Conservation (phyloP, 306 rosid species). For the Quercus aquifolioides region DNA sequence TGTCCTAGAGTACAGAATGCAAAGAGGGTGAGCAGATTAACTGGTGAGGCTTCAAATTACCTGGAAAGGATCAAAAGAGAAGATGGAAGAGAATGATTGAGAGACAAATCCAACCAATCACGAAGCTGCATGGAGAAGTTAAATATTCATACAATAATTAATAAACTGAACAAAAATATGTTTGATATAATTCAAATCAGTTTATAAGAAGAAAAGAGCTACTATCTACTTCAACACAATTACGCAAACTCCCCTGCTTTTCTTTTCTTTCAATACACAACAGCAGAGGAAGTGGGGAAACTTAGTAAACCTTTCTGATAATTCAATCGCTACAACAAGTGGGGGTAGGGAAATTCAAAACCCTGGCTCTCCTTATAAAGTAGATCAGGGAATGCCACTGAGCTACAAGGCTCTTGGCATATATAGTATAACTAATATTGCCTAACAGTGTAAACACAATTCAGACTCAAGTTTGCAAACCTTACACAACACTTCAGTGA, state of each 20-base stretch:
- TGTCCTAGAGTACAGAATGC: conserved; percentile 16
- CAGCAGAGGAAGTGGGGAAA: neutral
- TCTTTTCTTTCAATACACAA: neutral
- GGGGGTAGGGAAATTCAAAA: too few relatives aligned
- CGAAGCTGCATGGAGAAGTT: conserved; percentile 59
- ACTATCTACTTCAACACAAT: neutral
- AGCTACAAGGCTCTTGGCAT: too few relatives aligned
- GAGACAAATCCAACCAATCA: conserved; percentile 97
- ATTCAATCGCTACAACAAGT: too few relatives aligned
- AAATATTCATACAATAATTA: conserved; percentile 14
- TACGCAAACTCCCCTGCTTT: neutral
- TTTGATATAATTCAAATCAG: conserved; percentile 8
- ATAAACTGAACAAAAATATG: conserved; percentile 10
- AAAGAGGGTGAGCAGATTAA: neutral
- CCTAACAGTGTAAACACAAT: neutral
- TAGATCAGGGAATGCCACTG: too few relatives aligned
- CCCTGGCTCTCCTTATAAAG: too few relatives aligned
- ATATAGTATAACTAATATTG: neutral
- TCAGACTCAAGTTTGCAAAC: neutral
- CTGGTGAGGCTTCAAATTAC: conserved; percentile 37
- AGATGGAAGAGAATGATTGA: conserved; percentile 88
- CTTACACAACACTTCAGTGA: conserved; percentile 16
- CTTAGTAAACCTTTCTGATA: too few relatives aligned
- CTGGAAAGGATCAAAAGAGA: conserved; percentile 98
- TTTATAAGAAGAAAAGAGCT: neutral